Percentiles rank a stretch among this genome's conserved stretches.
Evolutionary conservation across 306 rosid genomes (phyloP).

Genomic region (Rosa multiflora): DNA sequence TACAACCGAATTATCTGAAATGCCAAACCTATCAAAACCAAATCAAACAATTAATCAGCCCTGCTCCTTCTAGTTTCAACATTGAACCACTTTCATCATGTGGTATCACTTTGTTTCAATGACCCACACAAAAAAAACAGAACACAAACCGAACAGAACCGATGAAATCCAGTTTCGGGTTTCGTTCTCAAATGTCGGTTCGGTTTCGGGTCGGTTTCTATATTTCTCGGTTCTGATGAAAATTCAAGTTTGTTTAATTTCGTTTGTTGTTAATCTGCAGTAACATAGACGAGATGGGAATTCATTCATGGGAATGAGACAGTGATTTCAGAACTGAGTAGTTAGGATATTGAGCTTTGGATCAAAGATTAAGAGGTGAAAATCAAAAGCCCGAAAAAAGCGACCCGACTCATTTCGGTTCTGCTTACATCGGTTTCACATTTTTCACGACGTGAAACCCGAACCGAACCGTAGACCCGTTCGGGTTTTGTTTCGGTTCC

Average conservation of each 20-base stretch:
- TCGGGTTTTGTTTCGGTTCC: not conserved
- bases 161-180: not conserved
- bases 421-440: not conserved
- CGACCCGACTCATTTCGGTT: not conserved
- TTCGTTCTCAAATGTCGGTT: no score
- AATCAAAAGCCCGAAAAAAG: not conserved
- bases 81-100: no score
- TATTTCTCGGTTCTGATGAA: not conserved
- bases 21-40: constrained; percentile 22
- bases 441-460: not conserved
- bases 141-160: not conserved
- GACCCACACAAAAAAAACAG: no score
- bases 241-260: not conserved
- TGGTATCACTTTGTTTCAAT: no score
- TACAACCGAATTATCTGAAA: constrained; percentile 7
- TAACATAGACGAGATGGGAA: not conserved
- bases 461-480: not conserved
- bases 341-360: not conserved
- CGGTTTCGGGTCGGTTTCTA: no score
- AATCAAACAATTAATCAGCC: no score
- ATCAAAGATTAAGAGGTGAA: not conserved
- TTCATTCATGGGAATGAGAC: not conserved
- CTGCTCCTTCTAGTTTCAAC: no score
- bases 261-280: not conserved
- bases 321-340: not conserved